Conservation (phyloP, 2,329 filamentous ascomycete species). For the Aspergillus caelatus region DNA sequence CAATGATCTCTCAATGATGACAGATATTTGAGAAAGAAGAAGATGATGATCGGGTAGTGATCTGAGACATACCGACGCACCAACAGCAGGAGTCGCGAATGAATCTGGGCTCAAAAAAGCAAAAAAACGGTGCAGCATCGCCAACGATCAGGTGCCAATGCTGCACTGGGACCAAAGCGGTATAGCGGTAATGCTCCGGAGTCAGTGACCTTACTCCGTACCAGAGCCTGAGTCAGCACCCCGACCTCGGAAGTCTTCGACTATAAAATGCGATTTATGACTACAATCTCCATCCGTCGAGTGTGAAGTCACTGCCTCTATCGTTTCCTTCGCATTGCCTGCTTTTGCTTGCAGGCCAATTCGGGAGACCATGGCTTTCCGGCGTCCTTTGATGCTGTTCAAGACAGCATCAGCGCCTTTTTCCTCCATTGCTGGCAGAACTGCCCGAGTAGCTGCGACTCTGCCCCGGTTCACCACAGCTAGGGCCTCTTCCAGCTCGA, state of each 20-base stretch:
- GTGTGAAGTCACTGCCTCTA: constrained; percentile 3
- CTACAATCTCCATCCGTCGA: constrained; percentile 14
- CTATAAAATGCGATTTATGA: constrained; percentile 24
- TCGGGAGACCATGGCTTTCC: constrained; percentile 41
- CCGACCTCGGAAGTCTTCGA: constrained; percentile 38
- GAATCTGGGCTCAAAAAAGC: background rate
- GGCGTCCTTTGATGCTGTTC: constrained; percentile 39
- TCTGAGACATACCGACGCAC: too few species aligned
- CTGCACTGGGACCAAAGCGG: constrained; percentile 18
- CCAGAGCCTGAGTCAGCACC: constrained; percentile 35
- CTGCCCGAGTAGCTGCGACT: constrained; percentile 30
- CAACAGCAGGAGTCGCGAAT: background rate
- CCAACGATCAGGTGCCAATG: constrained; percentile 5
- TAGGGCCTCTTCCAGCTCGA: constrained; percentile 62
- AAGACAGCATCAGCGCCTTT: constrained; percentile 34
- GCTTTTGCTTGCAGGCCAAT: constrained; percentile 16
- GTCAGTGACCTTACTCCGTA: constrained; percentile 10
- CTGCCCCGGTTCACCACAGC: constrained; percentile 34
- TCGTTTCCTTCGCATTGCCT: constrained; percentile 7
- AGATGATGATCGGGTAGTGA: background rate
- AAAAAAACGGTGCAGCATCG: background rate
- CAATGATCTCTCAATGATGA: background rate
- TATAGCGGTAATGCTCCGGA: constrained; percentile 17
- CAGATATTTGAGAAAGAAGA: background rate
- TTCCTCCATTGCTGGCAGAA: constrained; percentile 29